Conservation (phyloP, 352 stramenopile genomes). For the Phytophthora citricola region DNA sequence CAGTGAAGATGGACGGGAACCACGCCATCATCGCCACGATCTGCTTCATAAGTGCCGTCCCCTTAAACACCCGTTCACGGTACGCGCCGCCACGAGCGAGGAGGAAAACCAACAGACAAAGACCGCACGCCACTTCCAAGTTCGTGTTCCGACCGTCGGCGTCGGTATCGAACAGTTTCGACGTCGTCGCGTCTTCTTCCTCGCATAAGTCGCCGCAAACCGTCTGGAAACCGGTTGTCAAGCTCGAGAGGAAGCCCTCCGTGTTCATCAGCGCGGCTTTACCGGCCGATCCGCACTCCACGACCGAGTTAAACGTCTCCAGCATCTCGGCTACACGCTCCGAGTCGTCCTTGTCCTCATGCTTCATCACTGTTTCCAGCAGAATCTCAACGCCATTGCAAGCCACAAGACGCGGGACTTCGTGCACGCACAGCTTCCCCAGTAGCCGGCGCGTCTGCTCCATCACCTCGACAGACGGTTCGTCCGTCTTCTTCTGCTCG, state of each 20-base stretch:
- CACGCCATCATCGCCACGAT: constrained; percentile 50
- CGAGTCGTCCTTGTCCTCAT: constrained; percentile 11
- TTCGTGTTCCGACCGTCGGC: constrained; percentile 37
- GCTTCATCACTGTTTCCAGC: constrained; percentile 48
- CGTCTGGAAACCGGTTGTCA: constrained; percentile 42
- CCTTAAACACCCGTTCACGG: constrained; percentile 60
- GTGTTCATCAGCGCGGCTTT: constrained; percentile 61
- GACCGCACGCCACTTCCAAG: constrained; percentile 56
- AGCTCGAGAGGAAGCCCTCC: constrained; percentile 47
- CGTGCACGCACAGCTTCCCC: constrained; percentile 61
- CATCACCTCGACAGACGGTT: constrained; percentile 37
- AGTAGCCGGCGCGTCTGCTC: constrained; percentile 54
- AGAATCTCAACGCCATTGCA: constrained; percentile 72
- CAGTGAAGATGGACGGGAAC: constrained; percentile 53
- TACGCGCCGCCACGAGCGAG: constrained; percentile 43
- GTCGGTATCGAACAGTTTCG: constrained; percentile 25
- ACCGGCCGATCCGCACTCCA: constrained; percentile 50
- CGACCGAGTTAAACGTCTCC: constrained; percentile 70
- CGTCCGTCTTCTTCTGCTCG: constrained; percentile 40
- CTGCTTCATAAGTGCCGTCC: constrained; percentile 28
- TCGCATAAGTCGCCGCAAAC: constrained; percentile 34
- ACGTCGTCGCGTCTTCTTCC: constrained; percentile 20
- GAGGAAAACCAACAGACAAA: constrained; percentile 62
- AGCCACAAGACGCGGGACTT: constrained; percentile 68
- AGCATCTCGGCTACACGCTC: constrained; percentile 56